Evolutionary conservation across 2,329 filamentous ascomycete species (phyloP).

Genomic region (Thelonectria olida): DNA sequence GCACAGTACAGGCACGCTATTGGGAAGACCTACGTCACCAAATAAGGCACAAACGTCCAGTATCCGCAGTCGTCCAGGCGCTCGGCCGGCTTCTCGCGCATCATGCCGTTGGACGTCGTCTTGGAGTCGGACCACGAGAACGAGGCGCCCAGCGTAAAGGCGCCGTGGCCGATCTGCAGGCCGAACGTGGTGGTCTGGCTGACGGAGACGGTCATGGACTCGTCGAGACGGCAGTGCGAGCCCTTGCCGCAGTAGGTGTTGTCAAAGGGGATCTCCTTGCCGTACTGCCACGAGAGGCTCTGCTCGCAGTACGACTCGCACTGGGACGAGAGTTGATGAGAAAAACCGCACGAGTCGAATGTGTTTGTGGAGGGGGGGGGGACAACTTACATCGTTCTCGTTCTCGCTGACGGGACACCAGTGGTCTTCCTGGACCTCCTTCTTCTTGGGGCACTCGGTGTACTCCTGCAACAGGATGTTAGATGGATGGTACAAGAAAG

Average conservation of each 20-base stretch:
- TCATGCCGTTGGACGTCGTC: not conserved
- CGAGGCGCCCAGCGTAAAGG: constrained; percentile 2
- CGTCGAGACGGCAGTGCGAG: not conserved
- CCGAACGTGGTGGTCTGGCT: constrained; percentile 7
- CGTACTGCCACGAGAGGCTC: not conserved
- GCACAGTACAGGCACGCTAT: no score
- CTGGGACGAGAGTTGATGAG: no score
- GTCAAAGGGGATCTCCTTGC: not conserved
- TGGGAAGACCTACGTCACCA: constrained; percentile 5
- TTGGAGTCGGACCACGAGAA: constrained; percentile 12
- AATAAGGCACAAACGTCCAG: constrained; percentile 16
- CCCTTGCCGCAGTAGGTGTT: not conserved
- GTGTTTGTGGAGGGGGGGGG: no score
- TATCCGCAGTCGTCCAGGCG: constrained; percentile 19
- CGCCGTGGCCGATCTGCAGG: constrained; percentile 4
- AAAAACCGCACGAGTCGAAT: no score
- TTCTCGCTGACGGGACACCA: no score
- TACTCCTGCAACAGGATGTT: no score
- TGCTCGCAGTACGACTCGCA: not conserved
- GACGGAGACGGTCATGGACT: not conserved
- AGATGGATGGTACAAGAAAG: no score
- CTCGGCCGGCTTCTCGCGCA: constrained; percentile 12
- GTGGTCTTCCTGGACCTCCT: no score
- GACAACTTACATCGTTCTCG: not conserved
- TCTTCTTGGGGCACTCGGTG: constrained; percentile 2